Percentiles rank a stretch among this genome's conserved stretches.
These are phyloP conservation scores for Auriscalpium microsporum DNA, from an alignment of 768 basidiomycete species.

Conservation along the genomic window DNA sequence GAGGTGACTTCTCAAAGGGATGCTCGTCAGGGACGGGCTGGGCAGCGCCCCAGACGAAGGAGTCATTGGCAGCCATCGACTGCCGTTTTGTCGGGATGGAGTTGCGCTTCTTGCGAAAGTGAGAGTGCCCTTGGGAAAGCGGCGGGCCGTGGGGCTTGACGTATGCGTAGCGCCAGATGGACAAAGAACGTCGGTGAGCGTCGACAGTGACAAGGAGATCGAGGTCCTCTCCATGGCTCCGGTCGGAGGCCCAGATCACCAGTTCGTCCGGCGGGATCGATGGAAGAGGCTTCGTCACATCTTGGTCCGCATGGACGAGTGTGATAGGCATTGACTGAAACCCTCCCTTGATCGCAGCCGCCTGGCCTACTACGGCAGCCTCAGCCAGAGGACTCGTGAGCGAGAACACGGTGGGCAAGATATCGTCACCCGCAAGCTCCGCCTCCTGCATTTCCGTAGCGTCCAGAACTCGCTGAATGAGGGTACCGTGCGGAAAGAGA, in stretches of 20 bases:
- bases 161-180: slow-evolving; percentile 69
- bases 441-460: slow-evolving; percentile 59
- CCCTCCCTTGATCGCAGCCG: slow-evolving; percentile 49
- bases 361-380: slow-evolving; percentile 60
- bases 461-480: slow-evolving; percentile 70
- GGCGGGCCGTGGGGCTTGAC: slow-evolving; percentile 51
- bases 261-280: slow-evolving; percentile 57
- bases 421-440: slow-evolving; percentile 51
- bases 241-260: slow-evolving; percentile 51
- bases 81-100: slow-evolving; percentile 17
- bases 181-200: slow-evolving; percentile 40
- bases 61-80: slow-evolving; percentile 13
- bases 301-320: slow-evolving; percentile 25
- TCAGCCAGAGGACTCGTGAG: slow-evolving; percentile 73
- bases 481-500: slow-evolving; percentile 65
- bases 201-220: slow-evolving; percentile 55
- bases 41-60: slow-evolving; percentile 7
- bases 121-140: slow-evolving; percentile 26
- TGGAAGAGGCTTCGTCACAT: slow-evolving; percentile 43
- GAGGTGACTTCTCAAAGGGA: slow-evolving; percentile 27
- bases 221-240: slow-evolving; percentile 31
- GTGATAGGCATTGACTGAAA: slow-evolving; percentile 21
- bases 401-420: slow-evolving; percentile 75
- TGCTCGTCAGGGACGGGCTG: slow-evolving; percentile 18
- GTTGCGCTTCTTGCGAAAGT: slow-evolving; percentile 31